phyloP scores from a whole-genome alignment of 2,329 filamentous ascomycete genomes.

The Harringtonia lauricola region DNA sequence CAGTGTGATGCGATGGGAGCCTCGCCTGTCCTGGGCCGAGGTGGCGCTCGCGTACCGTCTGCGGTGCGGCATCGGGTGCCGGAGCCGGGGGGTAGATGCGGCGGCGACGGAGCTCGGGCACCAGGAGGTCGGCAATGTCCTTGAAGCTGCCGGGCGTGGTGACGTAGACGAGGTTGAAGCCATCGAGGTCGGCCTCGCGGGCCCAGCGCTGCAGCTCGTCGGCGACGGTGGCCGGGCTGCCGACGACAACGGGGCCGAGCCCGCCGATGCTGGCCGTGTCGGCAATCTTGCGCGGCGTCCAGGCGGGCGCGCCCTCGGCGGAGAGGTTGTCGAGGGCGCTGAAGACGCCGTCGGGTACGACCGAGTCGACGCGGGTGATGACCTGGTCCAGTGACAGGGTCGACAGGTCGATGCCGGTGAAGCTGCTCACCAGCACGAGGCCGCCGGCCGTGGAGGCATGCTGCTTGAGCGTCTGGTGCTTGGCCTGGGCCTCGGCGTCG shows the following conservation, averaged over 20 bases:
- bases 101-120: conserved; percentile 49
- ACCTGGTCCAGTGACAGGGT: conserved; percentile 13
- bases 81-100: conserved; percentile 26
- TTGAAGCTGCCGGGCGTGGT: conserved; percentile 46
- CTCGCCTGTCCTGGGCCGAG: conserved; percentile 48
- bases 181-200: conserved; percentile 57
- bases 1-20: conserved; percentile 46
- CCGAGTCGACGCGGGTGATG: conserved; percentile 5
- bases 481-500: conserved; percentile 12
- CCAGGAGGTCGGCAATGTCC: conserved; percentile 51
- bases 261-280: conserved; percentile 9
- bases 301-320: conserved; percentile 14
- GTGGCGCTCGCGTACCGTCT: conserved; percentile 48
- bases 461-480: conserved; percentile 9
- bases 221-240: conserved; percentile 54
- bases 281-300: conserved; percentile 8
- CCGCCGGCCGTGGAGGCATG: conserved; percentile 12
- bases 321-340: conserved; percentile 2
- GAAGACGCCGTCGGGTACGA: not conserved
- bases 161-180: conserved; percentile 52
- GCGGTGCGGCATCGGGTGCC: conserved; percentile 12
- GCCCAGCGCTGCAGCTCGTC: conserved; percentile 60
- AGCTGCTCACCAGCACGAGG: conserved; percentile 13
- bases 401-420: conserved; percentile 15
- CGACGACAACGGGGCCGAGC: conserved; percentile 32